Evolutionary conservation across 106 monocot genomes (phyloP), one percentile per base, ranked within the genome.

Genomic region (Apostasia ramifera): DNA sequence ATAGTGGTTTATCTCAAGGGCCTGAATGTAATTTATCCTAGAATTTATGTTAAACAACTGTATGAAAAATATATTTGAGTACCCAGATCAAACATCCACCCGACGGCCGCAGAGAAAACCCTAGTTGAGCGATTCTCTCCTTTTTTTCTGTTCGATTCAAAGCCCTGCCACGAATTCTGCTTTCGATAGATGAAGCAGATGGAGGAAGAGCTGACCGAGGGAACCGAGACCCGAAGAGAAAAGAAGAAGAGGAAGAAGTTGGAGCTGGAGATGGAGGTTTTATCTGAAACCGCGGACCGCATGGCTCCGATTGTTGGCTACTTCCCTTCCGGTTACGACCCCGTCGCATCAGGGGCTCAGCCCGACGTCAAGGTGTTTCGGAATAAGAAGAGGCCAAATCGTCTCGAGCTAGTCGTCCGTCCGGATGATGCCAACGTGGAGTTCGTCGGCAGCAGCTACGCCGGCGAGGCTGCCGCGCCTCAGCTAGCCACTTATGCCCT

Each of bases 241-340:
- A 57, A 59, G 65, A 62, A 71, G 59, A 85, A 73, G 78, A 79
- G 74, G 67, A 79, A 86, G 67, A 64, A 13, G 1, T 0, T 82
- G 37, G 13, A 66, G 3, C 80, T 97, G 5, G 41, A 13, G 63
- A 59, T 83, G 71, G 83, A 90, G 53, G 74, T 45, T 13, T 7
- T 89, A 42, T 6, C 74, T 3, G 88, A 81, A 10, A 42, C 69
- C 46, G 7, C 66, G 37, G 80, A 84, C 44, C 78, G 61, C 7
- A 66, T 72, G 45, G 68, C 86, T 41, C 95, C 95, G 10, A 41
- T 89, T 38, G 77, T 92, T 6, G 95, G 84, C 62, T 97, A 97
- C 81, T 97, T 92, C 67, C 80, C 95, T 3, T 86, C 92, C 45
- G 89, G 95, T n/a, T 97, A 74, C 76, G 78, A 92, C 60, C 85